Evolutionary conservation across 1,139 yeast species (phyloP).

Genomic region (Debaryomyces singareniensis): DNA sequence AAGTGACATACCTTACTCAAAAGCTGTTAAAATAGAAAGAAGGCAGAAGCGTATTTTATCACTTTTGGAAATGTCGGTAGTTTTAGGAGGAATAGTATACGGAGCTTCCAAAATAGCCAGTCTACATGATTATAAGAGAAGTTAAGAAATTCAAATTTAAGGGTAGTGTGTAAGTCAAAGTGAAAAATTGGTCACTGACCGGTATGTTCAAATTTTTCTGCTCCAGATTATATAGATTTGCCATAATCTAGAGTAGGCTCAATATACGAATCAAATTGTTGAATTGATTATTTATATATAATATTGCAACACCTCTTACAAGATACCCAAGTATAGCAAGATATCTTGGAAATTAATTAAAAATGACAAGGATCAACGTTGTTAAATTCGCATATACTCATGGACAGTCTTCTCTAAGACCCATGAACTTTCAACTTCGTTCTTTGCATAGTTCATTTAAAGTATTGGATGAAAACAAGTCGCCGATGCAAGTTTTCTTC

Average conservation of each 20-base stretch:
- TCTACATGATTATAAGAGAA: no score
- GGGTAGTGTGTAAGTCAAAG: constrained; percentile 6
- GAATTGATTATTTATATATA: no score
- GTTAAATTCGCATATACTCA: not conserved
- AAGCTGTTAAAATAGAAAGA: constrained; percentile 53
- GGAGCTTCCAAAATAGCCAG: constrained; percentile 1
- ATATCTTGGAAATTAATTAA: no score
- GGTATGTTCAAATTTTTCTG: no score
- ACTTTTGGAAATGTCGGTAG: constrained; percentile 16
- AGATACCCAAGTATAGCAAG: no score
- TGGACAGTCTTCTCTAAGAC: not conserved
- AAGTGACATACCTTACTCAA: constrained; percentile 71
- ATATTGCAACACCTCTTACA: no score
- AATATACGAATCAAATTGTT: no score
- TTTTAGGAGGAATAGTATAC: constrained; percentile 1
- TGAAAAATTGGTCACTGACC: constrained; percentile 4
- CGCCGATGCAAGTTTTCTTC: constrained; percentile 88
- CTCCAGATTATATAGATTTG: not conserved
- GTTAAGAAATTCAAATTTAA: not conserved
- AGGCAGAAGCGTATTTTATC: constrained; percentile 43
- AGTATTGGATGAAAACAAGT: constrained; percentile 33
- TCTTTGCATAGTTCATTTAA: not conserved
- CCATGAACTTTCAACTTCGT: not conserved
- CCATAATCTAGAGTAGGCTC: not conserved
- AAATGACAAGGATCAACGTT: not conserved